Percentiles rank a stretch among this genome's conserved stretches.
Evolutionary conservation across 139 green algal genomes (phyloP).

Genomic region (Coccomyxa sp.): DNA sequence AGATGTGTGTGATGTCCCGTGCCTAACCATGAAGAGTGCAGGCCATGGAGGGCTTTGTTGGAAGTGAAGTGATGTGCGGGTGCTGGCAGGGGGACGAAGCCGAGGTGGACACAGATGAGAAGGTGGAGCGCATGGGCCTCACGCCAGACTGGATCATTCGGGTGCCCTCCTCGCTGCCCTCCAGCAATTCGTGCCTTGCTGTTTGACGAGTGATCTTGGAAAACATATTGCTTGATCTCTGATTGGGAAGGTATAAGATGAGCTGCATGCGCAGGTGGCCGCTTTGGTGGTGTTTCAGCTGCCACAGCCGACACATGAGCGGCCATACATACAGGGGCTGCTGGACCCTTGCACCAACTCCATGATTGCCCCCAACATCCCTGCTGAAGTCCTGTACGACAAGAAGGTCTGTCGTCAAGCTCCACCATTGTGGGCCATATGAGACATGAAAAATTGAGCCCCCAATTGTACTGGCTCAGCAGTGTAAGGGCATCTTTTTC

Average conservation of each 20-base stretch:
- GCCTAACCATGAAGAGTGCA: too few relatives aligned
- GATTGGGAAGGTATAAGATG: not conserved
- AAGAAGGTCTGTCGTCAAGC: constrained; percentile 30
- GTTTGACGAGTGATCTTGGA: not conserved
- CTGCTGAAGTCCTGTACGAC: constrained; percentile 79
- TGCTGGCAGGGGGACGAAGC: not conserved
- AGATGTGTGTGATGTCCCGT: too few relatives aligned
- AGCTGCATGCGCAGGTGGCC: constrained; percentile 15
- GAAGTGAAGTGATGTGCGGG: not conserved
- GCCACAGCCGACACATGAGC: constrained; percentile 40
- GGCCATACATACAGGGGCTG: constrained; percentile 63
- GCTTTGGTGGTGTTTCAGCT: constrained; percentile 48
- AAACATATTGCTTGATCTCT: not conserved
- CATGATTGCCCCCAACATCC: constrained; percentile 74
- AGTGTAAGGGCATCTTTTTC: not conserved
- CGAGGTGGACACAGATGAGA: not conserved
- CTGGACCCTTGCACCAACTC: constrained; percentile 86
- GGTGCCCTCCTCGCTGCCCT: not conserved
- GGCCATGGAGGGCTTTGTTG: too few relatives aligned
- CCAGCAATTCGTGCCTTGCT: not conserved
- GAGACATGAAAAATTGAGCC: not conserved
- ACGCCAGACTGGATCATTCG: constrained; percentile 74
- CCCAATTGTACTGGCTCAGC: not conserved
- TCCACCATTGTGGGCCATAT: not conserved
- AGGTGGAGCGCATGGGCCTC: constrained; percentile 44